Percentiles rank a stretch among this genome's conserved stretches.
phyloP scores from a whole-genome alignment of 208 protist species.

The Leishmania arabica region DNA sequence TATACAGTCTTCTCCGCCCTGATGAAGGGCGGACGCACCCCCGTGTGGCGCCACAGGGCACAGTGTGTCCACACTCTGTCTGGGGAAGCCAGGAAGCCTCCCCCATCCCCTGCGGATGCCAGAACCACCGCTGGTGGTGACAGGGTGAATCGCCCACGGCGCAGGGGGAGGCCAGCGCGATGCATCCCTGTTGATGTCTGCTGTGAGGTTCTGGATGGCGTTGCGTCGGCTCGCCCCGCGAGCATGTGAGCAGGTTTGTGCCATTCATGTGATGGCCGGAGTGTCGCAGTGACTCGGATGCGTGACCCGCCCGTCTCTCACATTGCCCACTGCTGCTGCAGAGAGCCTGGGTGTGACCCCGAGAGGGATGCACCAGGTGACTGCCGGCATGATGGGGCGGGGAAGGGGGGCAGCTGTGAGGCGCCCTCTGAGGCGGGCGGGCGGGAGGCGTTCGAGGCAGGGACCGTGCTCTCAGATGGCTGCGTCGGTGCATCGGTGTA shows the following conservation, averaged over 20 bases:
- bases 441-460: not conserved
- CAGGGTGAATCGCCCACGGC: not conserved
- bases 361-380: not conserved
- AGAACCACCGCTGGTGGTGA: not conserved
- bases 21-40: not conserved
- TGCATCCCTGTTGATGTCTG: no score
- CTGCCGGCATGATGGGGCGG: not conserved
- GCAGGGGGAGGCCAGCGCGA: no score
- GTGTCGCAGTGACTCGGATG: no score
- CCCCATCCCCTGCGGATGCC: not conserved
- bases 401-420: not conserved
- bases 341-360: not conserved
- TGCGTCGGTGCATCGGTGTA: not conserved
- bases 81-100: not conserved
- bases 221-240: no score
- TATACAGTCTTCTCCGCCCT: not conserved
- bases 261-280: no score
- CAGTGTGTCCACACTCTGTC: slow-evolving; percentile 2
- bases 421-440: not conserved
- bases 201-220: no score
- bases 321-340: no score
- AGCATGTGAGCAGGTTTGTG: no score
- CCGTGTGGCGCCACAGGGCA: not conserved
- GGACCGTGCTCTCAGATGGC: not conserved
- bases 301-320: no score